phyloP scores from a whole-genome alignment of 371 early-diverging fungal genomes.

The Conidiobolus incongruus region DNA sequence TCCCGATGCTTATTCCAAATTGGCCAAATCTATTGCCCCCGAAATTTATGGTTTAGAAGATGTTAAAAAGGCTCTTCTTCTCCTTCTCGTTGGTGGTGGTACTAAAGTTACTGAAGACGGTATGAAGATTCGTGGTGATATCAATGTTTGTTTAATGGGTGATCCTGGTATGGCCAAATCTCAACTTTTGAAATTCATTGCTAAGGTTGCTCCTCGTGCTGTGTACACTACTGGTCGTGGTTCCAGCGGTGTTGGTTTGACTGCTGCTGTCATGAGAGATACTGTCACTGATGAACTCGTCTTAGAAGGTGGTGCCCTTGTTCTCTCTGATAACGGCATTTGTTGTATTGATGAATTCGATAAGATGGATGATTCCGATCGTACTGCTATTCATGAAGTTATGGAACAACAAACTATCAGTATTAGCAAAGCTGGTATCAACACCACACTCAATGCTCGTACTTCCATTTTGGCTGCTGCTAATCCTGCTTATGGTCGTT shows the following conservation, averaged over 20 bases:
- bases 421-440: constrained; percentile 85
- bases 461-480: constrained; percentile 80
- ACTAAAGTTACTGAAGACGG: constrained; percentile 70
- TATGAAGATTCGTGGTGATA: constrained; percentile 85
- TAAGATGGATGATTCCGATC: too few species aligned
- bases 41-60: constrained; percentile 94
- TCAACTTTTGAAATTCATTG: constrained; percentile 71
- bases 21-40: constrained; percentile 90
- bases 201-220: constrained; percentile 68
- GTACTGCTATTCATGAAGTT: too few species aligned
- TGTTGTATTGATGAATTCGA: too few species aligned
- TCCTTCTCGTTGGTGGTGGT: constrained; percentile 78
- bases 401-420: too few species aligned
- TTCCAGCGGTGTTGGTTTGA: constrained; percentile 79
- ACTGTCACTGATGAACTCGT: constrained; percentile 72
- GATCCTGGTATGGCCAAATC: constrained; percentile 97
- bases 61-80: constrained; percentile 79
- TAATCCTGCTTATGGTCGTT: constrained; percentile 71
- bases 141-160: constrained; percentile 96
- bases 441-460: constrained; percentile 80
- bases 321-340: constrained; percentile 78
- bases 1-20: constrained; percentile 55
- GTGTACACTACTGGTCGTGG: constrained; percentile 87
- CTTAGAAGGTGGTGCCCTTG: constrained; percentile 82
- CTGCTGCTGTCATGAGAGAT: constrained; percentile 73